These are phyloP conservation scores for Quercus gilva DNA, from an alignment of 306 rosid genomes.

Conservation along the genomic window DNA sequence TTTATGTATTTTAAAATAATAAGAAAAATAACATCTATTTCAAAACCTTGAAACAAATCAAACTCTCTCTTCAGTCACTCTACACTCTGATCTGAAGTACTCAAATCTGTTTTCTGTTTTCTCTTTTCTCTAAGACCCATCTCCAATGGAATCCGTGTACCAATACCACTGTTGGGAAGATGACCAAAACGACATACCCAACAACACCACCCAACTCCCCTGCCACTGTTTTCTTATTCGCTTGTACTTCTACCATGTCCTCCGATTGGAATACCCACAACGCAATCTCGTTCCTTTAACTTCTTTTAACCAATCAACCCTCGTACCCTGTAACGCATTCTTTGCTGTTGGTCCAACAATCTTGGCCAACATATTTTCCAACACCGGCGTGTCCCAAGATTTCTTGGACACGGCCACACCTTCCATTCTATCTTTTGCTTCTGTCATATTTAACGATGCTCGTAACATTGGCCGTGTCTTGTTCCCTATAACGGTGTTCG, in stretches of 20 bases:
- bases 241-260: conserved; percentile 22
- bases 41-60: background rate
- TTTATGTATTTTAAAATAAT: too few relatives aligned
- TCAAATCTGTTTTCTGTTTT: background rate
- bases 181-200: too few relatives aligned
- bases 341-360: background rate
- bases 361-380: conserved; percentile 11
- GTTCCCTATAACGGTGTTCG: conserved; percentile 16
- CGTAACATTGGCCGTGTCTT: conserved; percentile 1
- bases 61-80: conserved; percentile 23
- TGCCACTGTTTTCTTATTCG: conserved; percentile 24
- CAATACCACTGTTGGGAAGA: too few relatives aligned
- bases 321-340: conserved; percentile 26
- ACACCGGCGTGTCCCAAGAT: conserved; percentile 22
- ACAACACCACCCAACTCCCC: background rate
- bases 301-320: conserved; percentile 10
- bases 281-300: background rate
- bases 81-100: conserved; percentile 10
- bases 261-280: conserved; percentile 16
- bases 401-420: conserved; percentile 16
- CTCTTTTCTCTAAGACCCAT: conserved; percentile 15
- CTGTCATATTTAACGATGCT: conserved; percentile 4
- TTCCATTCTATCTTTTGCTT: conserved; percentile 6
- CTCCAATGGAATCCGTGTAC: background rate
- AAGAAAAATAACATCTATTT: too few relatives aligned